These are phyloP conservation scores for Fusarium sacchari DNA, from an alignment of 2,329 filamentous ascomycete species.

Conservation along the genomic window DNA sequence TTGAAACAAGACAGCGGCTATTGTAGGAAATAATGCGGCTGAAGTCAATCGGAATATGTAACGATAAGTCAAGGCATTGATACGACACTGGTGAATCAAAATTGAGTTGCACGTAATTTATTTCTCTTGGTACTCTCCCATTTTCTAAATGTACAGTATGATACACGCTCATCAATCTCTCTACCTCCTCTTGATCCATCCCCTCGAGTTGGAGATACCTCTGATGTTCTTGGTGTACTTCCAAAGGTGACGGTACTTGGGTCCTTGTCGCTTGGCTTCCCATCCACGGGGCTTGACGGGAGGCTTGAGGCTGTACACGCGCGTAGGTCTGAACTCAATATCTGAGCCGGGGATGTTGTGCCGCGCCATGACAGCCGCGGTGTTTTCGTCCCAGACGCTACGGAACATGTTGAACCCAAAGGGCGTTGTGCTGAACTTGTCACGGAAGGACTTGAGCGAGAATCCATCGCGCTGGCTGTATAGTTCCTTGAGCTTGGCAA, in stretches of 20 bases:
- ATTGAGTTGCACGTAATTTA: constrained; percentile 4
- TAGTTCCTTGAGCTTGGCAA: constrained; percentile 63
- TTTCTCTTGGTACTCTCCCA: constrained; percentile 28
- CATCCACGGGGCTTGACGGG: constrained; percentile 70
- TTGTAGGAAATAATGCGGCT: background rate
- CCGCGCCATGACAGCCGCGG: constrained; percentile 85
- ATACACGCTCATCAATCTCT: constrained; percentile 29
- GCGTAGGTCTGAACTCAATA: constrained; percentile 85
- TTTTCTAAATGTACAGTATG: constrained; percentile 46
- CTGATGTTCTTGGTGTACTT: constrained; percentile 71
- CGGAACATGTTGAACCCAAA: constrained; percentile 91
- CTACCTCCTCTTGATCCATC: constrained; percentile 55
- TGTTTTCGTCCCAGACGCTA: constrained; percentile 88
- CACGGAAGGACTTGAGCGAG: constrained; percentile 77
- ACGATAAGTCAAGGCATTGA: background rate
- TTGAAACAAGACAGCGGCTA: background rate
- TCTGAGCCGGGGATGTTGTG: constrained; percentile 79
- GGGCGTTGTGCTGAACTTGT: constrained; percentile 73
- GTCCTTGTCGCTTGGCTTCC: constrained; percentile 72
- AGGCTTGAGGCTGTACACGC: constrained; percentile 73
- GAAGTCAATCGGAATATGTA: background rate
- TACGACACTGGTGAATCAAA: no score
- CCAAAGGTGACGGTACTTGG: constrained; percentile 72
- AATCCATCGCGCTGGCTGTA: constrained; percentile 72
- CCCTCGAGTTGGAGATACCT: constrained; percentile 55